phyloP scores from a whole-genome alignment of 2,329 filamentous ascomycete genomes.

The Clonostachys rhizophaga region DNA sequence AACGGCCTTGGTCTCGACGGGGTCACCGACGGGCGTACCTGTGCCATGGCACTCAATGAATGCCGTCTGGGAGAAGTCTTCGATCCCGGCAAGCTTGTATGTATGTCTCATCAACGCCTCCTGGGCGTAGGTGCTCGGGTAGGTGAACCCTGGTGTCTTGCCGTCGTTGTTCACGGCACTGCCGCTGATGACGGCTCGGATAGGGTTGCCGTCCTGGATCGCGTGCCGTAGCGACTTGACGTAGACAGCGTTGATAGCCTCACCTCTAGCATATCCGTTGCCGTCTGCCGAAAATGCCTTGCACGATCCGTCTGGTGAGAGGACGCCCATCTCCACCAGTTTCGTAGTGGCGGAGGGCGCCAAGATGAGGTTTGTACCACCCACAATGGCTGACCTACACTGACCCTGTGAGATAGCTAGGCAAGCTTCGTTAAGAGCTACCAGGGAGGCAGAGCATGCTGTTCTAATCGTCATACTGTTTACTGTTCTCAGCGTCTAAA shows the following conservation, averaged over 20 bases:
- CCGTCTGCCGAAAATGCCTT: slow-evolving; percentile 30
- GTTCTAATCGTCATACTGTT: slow-evolving; percentile 25
- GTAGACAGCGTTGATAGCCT: slow-evolving; percentile 32
- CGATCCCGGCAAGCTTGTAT: slow-evolving; percentile 21
- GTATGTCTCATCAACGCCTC: slow-evolving; percentile 27
- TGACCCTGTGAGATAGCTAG: slow-evolving; percentile 16
- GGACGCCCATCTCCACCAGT: slow-evolving; percentile 13
- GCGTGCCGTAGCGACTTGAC: slow-evolving; percentile 37
- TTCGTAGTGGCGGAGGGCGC: slow-evolving; percentile 12
- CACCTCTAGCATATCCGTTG: slow-evolving; percentile 40
- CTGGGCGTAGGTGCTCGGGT: slow-evolving; percentile 28
- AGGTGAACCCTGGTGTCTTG: slow-evolving; percentile 26
- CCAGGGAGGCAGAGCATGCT: slow-evolving; percentile 24
- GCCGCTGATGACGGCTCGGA: slow-evolving; percentile 25
- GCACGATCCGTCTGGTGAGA: slow-evolving; percentile 15
- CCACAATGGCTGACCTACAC: slow-evolving; percentile 19
- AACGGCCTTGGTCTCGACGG: slow-evolving; percentile 30
- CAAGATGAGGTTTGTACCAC: slow-evolving; percentile 23
- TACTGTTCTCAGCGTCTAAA: neutral
- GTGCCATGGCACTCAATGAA: slow-evolving; percentile 39
- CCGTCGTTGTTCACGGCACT: slow-evolving; percentile 31
- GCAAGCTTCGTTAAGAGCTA: slow-evolving; percentile 23
- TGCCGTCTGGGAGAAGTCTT: slow-evolving; percentile 12
- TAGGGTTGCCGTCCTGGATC: slow-evolving; percentile 33
- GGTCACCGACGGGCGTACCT: slow-evolving; percentile 36